Evolutionary conservation across 805 yeast species (phyloP).

Genomic region (Teunomyces kruisii): DNA sequence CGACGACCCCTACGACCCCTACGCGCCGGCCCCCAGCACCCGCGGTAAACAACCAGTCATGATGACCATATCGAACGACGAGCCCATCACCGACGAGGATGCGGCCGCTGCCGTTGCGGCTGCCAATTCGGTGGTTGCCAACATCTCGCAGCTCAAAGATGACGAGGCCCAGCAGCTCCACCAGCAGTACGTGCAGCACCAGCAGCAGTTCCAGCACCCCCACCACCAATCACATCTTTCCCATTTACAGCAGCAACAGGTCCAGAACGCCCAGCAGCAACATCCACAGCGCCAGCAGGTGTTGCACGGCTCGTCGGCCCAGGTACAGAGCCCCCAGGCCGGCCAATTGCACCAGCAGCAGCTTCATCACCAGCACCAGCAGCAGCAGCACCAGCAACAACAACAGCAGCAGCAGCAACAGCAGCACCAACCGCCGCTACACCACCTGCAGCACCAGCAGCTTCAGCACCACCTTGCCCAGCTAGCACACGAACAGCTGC

Average conservation of each 20-base stretch:
- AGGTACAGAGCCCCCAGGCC: neutral
- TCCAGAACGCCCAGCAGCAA: constrained; percentile 7
- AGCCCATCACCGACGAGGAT: constrained; percentile 11
- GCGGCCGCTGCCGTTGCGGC: constrained; percentile 13
- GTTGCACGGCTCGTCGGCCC: neutral
- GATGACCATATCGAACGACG: constrained; percentile 11
- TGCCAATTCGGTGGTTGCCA: constrained; percentile 10
- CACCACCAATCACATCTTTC: constrained; percentile 11
- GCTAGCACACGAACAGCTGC: constrained; percentile 10
- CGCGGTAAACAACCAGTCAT: constrained; percentile 4
- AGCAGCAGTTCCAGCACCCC: constrained; percentile 13
- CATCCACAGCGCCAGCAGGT: constrained; percentile 9
- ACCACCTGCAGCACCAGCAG: constrained; percentile 14
- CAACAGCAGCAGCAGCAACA: constrained; percentile 7
- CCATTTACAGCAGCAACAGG: constrained; percentile 9
- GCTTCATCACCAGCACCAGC: constrained; percentile 6
- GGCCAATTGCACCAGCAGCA: constrained; percentile 9
- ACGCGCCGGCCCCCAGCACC: neutral
- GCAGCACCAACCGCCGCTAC: constrained; percentile 9
- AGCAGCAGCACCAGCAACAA: constrained; percentile 6
- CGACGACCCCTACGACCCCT: neutral
- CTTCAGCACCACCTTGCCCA: constrained; percentile 14
- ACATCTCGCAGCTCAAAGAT: constrained; percentile 9
- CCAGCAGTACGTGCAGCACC: constrained; percentile 10
- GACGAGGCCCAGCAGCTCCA: constrained; percentile 12